Base-by-base conservation (phyloP, 176 grass and related monocot genomes). In the Cymbopogon citratus region DNA sequence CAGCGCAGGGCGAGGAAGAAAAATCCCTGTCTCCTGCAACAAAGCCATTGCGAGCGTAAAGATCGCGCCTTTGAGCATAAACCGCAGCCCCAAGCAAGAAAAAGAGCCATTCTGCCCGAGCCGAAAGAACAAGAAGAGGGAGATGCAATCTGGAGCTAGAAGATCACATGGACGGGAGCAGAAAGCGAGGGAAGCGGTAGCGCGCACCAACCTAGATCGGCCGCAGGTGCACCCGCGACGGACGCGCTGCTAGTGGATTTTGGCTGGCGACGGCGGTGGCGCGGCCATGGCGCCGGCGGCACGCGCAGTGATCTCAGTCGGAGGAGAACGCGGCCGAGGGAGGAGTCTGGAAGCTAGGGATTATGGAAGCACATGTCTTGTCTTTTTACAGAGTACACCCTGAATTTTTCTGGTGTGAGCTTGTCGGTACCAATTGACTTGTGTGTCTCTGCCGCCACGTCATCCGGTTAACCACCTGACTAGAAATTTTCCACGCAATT, bases 281-380 rank as follows among this genome's bases (percentile, higher is more conserved):
- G 83, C 21, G 40, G 43, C 79, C 83, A 90, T 69, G 83, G 66
- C 29, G 39, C 35, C 16, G 57, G 71, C 31, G 63, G 39, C 63
- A 63, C 38, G 65, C 78, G 44, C 54, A 23, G 89, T 75, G 89
- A 91, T 84, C 80, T 66, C 81, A 72, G 34, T 65, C 14, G 41
- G 67, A n/a, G 59, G 72, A 19, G 44, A 25, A 35, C 77, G 33
- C 76, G 76, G 6, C 29, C 45, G 63, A 76, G 23, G 14, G 51
- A 69, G 45, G 36, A 67, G 44, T 62, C 40, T 62, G 79, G 68
- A 80, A 73, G 83, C 33, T 48, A 66, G 43, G 88, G 68, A 79
- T 67, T 73, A 48, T 5, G 46, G 38, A 84, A 74, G 15, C 16
- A 86, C 77, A 61, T 73, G 61, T 82, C 46, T 64, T 41, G 5